Evolutionary conservation across 176 grass and related monocot genomes (phyloP).

Genomic region (Aegilops tauschii): DNA sequence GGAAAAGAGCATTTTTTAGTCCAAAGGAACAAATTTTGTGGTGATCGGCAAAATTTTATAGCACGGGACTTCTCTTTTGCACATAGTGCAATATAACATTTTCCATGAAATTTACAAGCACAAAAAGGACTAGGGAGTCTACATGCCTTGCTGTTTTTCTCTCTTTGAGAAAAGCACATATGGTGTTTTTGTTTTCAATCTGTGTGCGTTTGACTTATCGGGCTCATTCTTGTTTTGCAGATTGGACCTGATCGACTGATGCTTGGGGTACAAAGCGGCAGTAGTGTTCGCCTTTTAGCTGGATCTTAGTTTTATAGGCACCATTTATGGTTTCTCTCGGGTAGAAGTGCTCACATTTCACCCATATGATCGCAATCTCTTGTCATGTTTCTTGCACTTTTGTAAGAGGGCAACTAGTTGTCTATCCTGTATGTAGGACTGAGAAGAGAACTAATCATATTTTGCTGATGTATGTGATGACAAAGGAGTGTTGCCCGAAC

Average conservation of each 20-base stretch:
- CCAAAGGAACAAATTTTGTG: no score
- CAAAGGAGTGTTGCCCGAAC: background rate
- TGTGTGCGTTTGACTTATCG: background rate
- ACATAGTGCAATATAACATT: background rate
- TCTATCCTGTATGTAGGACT: background rate
- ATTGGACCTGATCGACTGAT: background rate
- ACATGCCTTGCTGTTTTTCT: background rate
- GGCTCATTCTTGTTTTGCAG: slow-evolving; percentile 8
- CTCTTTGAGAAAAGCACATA: background rate
- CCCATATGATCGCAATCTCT: background rate
- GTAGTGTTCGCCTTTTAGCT: background rate
- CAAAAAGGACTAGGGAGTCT: background rate
- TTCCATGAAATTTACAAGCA: background rate
- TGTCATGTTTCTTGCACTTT: background rate
- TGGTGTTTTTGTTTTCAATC: background rate
- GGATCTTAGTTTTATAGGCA: background rate
- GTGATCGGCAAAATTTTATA: background rate
- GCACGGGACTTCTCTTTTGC: background rate
- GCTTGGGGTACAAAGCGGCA: background rate
- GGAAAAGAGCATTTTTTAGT: no score
- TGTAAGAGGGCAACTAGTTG: background rate
- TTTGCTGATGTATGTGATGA: background rate
- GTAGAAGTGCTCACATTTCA: background rate
- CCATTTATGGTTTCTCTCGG: background rate
- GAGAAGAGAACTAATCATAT: background rate